A percentile compares a stretch with the other conserved stretches of the same genome.
These are phyloP conservation scores for Penicillium egyptiacum DNA, from an alignment of 495 filamentous ascomycete genomes.

Conservation along the genomic window DNA sequence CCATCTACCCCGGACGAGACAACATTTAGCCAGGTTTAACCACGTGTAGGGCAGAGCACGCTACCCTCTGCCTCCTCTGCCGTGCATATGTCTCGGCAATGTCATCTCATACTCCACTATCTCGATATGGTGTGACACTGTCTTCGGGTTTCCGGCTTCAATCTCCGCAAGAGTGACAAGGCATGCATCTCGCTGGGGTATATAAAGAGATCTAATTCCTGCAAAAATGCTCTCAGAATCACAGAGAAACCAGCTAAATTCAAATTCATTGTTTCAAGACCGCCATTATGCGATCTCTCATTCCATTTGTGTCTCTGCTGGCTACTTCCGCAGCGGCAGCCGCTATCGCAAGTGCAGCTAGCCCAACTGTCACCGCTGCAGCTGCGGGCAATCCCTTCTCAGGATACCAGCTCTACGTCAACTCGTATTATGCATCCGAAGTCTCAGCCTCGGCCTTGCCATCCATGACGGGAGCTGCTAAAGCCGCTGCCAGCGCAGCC, in stretches of 20 bases:
- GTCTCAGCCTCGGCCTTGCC: constrained; percentile 52
- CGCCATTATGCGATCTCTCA: constrained; percentile 15
- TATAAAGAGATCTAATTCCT: background rate
- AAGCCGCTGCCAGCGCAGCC: constrained; percentile 46
- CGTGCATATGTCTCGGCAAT: constrained; percentile 3
- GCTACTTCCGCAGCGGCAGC: constrained; percentile 14
- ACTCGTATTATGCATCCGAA: constrained; percentile 59
- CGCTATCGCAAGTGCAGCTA: constrained; percentile 16
- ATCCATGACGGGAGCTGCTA: constrained; percentile 42
- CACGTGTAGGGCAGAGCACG: background rate
- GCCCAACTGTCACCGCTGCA: constrained; percentile 31
- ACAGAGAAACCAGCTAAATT: background rate
- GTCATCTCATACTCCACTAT: background rate
- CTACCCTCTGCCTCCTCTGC: background rate
- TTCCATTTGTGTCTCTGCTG: constrained; percentile 14
- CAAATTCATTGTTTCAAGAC: background rate
- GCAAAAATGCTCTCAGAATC: background rate
- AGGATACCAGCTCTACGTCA: constrained; percentile 55
- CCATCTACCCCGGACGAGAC: background rate
- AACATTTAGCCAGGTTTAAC: background rate
- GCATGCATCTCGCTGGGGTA: constrained; percentile 1
- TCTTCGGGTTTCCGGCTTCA: constrained; percentile 4
- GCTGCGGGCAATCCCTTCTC: constrained; percentile 51
- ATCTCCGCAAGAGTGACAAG: background rate
- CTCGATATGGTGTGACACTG: background rate